Evolutionary conservation across 2,329 filamentous ascomycete genomes (phyloP).

Genomic region (Aquanectria penicillioides): DNA sequence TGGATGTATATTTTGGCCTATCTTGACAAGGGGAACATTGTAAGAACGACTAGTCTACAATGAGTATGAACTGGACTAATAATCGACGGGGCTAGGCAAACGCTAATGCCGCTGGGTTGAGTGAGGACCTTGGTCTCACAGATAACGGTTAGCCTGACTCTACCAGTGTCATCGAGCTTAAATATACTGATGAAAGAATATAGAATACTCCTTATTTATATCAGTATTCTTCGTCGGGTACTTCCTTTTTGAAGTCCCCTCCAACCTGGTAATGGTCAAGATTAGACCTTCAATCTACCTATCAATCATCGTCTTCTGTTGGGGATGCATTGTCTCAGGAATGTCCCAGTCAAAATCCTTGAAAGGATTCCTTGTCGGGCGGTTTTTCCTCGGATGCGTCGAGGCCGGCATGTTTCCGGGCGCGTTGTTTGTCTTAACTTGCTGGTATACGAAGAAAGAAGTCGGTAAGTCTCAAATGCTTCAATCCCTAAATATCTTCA

Average conservation of each 20-base stretch:
- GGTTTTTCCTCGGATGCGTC: slow-evolving; percentile 68
- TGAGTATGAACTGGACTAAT: background rate
- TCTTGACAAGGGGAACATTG: slow-evolving; percentile 44
- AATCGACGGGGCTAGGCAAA: slow-evolving; percentile 16
- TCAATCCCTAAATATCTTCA: background rate
- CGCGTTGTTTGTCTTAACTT: slow-evolving; percentile 36
- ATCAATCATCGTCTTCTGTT: slow-evolving; percentile 20
- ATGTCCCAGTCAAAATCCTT: slow-evolving; percentile 23
- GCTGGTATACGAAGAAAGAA: slow-evolving; percentile 31
- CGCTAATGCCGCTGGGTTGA: slow-evolving; percentile 27
- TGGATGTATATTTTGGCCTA: slow-evolving; percentile 44
- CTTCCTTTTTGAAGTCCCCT: slow-evolving; percentile 25
- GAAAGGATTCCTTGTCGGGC: slow-evolving; percentile 44
- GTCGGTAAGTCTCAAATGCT: slow-evolving; percentile 16
- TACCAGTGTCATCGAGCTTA: background rate
- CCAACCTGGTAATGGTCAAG: slow-evolving; percentile 25
- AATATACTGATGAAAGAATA: background rate
- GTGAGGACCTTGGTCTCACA: slow-evolving; percentile 20
- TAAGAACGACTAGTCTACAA: slow-evolving; percentile 7
- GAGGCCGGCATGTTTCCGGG: slow-evolving; percentile 73
- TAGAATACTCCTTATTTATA: slow-evolving; percentile 29
- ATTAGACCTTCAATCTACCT: slow-evolving; percentile 27
- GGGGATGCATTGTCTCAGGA: slow-evolving; percentile 25
- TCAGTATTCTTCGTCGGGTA: slow-evolving; percentile 27
- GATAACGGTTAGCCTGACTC: slow-evolving; percentile 13